phyloP scores from a whole-genome alignment of 208 protist species.

The Acanthamoeba royreba region DNA sequence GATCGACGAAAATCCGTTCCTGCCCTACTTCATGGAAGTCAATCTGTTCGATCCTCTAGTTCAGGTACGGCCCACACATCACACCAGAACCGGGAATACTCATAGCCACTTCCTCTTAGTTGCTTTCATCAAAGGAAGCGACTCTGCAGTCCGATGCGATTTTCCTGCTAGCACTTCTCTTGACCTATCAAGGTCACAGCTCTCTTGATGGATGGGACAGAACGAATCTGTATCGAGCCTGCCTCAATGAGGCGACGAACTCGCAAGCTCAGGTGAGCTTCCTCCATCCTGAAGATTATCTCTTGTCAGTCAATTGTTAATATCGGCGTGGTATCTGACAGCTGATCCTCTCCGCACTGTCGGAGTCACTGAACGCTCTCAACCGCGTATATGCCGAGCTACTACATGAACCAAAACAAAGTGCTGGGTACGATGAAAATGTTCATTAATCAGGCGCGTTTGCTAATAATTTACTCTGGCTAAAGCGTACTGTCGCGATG shows the following conservation, averaged over 20 bases:
- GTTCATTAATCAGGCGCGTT: too few relatives aligned
- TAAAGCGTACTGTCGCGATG: not conserved
- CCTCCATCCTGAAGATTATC: too few relatives aligned
- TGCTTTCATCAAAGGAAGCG: conserved; percentile 38
- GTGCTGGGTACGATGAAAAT: too few relatives aligned
- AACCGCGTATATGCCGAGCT: not conserved
- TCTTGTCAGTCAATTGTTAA: too few relatives aligned
- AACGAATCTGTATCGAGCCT: too few relatives aligned
- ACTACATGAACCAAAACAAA: not conserved
- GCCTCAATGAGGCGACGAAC: too few relatives aligned
- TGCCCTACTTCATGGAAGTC: conserved; percentile 66
- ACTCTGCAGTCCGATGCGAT: not conserved
- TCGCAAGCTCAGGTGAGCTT: too few relatives aligned
- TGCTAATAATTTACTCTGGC: too few relatives aligned
- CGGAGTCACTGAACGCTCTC: not conserved
- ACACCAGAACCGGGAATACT: not conserved
- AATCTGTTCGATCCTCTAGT: conserved; percentile 50
- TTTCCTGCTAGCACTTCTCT: not conserved
- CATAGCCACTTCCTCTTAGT: not conserved
- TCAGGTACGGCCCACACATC: not conserved
- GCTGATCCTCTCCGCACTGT: too few relatives aligned
- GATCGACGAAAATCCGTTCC: conserved; percentile 68
- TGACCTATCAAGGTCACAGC: not conserved
- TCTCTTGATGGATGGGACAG: too few relatives aligned
- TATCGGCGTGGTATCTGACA: too few relatives aligned